Conservation (phyloP, 345 rosid genomes). For the Eucalyptus microcorys region DNA sequence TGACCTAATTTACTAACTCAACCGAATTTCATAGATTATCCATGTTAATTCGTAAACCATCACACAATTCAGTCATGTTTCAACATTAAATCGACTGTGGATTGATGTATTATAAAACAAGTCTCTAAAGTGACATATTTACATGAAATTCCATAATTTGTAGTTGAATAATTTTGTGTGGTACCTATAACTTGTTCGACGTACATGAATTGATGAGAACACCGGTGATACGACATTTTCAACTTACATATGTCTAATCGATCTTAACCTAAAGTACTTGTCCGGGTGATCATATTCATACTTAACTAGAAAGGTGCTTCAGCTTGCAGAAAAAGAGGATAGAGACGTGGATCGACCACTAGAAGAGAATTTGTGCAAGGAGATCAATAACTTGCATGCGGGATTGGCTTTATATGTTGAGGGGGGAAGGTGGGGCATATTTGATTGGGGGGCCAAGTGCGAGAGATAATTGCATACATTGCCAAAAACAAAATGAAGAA, state of each 20-base stretch:
- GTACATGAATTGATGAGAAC: neutral
- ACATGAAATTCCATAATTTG: neutral
- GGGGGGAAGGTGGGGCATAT: neutral
- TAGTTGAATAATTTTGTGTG: neutral
- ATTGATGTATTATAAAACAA: neutral
- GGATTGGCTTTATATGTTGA: neutral
- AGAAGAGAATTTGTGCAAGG: neutral
- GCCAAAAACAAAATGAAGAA: neutral
- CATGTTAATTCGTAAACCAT: neutral
- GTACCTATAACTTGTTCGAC: neutral
- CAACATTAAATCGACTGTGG: neutral
- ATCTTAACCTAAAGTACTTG: neutral
- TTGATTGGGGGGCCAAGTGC: neutral
- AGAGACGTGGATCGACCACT: neutral
- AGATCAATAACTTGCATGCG: neutral
- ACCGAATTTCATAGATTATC: neutral
- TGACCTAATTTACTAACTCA: neutral
- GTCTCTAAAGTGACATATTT: neutral
- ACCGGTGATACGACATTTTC: neutral
- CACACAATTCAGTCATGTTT: neutral
- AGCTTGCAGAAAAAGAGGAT: neutral
- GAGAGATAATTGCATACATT: neutral
- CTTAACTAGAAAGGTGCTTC: neutral
- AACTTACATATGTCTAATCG: neutral
- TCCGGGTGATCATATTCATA: neutral